Conservation (phyloP, 192 early-diverging fungal species). For the Rhizoclosmatium sp. region DNA sequence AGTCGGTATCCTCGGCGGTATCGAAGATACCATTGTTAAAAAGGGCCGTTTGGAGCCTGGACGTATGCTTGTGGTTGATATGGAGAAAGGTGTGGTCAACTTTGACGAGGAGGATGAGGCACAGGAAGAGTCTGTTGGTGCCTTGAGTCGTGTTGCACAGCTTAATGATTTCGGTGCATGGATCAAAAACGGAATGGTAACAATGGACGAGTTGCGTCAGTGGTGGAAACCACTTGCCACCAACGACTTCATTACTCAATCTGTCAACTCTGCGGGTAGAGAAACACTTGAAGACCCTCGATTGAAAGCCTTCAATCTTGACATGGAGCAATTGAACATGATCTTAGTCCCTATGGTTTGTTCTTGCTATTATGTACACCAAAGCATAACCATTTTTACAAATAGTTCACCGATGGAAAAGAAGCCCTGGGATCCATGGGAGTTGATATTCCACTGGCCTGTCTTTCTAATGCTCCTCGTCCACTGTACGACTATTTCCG, state of each 20-base stretch:
- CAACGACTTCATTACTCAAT: slow-evolving; percentile 54
- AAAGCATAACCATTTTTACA: too few species aligned
- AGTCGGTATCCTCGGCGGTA: slow-evolving; percentile 89
- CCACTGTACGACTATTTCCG: slow-evolving; percentile 97
- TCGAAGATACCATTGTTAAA: slow-evolving; percentile 76
- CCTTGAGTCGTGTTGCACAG: slow-evolving; percentile 58
- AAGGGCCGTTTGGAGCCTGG: slow-evolving; percentile 98
- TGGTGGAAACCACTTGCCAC: slow-evolving; percentile 55
- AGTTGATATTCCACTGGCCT: slow-evolving; percentile 94
- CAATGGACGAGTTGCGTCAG: slow-evolving; percentile 64
- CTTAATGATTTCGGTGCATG: slow-evolving; percentile 82
- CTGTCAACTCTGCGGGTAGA: slow-evolving; percentile 56
- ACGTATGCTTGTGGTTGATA: slow-evolving; percentile 97
- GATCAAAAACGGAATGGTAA: slow-evolving; percentile 85
- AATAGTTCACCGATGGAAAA: slow-evolving; percentile 73
- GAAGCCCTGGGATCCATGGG: slow-evolving; percentile 99
- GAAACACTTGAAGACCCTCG: slow-evolving; percentile 61
- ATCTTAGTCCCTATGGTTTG: slow-evolving; percentile 88
- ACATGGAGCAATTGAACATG: slow-evolving; percentile 91
- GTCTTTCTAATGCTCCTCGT: slow-evolving; percentile 85
- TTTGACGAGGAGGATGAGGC: slow-evolving; percentile 93
- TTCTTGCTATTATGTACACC: background rate
- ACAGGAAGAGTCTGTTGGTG: slow-evolving; percentile 17
- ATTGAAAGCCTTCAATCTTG: slow-evolving; percentile 88
- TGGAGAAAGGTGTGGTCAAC: slow-evolving; percentile 72